phyloP scores from a whole-genome alignment of 768 basidiomycete species.

The Tricholoma sp. region DNA sequence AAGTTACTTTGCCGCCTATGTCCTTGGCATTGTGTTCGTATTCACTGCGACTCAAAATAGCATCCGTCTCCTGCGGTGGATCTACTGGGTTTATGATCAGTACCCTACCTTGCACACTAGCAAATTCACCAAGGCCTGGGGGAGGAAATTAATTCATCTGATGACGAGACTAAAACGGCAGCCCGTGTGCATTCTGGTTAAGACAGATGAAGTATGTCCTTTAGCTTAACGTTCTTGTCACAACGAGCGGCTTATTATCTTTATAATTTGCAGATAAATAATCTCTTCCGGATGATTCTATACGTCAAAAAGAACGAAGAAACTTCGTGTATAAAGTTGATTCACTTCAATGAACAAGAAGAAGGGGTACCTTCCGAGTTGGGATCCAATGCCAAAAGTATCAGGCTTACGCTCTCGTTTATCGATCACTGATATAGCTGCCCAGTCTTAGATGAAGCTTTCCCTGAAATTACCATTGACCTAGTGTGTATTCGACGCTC shows the following conservation, averaged over 20 bases:
- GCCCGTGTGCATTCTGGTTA: slow-evolving; percentile 56
- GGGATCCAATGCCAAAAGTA: slow-evolving; percentile 66
- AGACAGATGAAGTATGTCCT: slow-evolving; percentile 57
- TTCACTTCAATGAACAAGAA: slow-evolving; percentile 57
- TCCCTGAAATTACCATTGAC: slow-evolving; percentile 61
- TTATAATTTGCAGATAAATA: slow-evolving; percentile 50
- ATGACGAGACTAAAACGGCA: slow-evolving; percentile 46
- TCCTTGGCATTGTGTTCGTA: slow-evolving; percentile 40
- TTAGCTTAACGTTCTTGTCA: too few species aligned
- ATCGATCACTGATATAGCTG: background rate
- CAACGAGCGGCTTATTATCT: too few species aligned
- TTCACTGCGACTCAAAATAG: slow-evolving; percentile 52
- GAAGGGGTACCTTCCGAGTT: slow-evolving; percentile 60
- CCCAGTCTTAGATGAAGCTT: slow-evolving; percentile 55
- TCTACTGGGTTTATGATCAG: slow-evolving; percentile 65
- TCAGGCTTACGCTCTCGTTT: slow-evolving; percentile 8
- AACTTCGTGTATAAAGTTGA: slow-evolving; percentile 61
- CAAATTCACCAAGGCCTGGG: slow-evolving; percentile 36
- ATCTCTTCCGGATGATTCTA: slow-evolving; percentile 56
- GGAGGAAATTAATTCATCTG: slow-evolving; percentile 32
- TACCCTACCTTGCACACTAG: slow-evolving; percentile 41
- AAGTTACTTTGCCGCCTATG: slow-evolving; percentile 62
- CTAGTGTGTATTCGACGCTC: slow-evolving; percentile 32
- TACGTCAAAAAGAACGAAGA: slow-evolving; percentile 68
- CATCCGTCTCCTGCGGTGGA: slow-evolving; percentile 43